These are phyloP conservation scores for Pseudogymnoascus sp. DNA, from an alignment of 2,329 filamentous ascomycete species.

Conservation along the genomic window DNA sequence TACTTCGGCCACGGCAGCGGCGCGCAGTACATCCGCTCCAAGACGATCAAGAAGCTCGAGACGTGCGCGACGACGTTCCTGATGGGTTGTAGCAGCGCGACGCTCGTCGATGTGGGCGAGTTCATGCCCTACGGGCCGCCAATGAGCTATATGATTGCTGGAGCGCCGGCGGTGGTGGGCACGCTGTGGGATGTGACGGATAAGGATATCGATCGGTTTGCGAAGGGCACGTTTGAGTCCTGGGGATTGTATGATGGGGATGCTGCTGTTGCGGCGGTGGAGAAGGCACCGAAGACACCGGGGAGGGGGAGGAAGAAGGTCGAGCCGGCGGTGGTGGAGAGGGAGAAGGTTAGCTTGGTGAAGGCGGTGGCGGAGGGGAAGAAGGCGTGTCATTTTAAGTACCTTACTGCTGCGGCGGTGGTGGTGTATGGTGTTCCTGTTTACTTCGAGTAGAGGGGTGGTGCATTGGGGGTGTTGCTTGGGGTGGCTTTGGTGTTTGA, in stretches of 20 bases:
- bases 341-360: slow-evolving; percentile 53
- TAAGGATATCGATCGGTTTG: slow-evolving; percentile 91
- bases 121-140: slow-evolving; percentile 90
- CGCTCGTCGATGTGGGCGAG: slow-evolving; percentile 70
- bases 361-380: slow-evolving; percentile 72
- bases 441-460: slow-evolving; percentile 49
- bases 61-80: slow-evolving; percentile 77
- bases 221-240: slow-evolving; percentile 67
- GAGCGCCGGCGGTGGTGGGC: slow-evolving; percentile 77
- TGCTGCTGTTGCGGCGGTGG: slow-evolving; percentile 14
- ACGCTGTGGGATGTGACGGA: slow-evolving; percentile 98
- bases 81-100: slow-evolving; percentile 89
- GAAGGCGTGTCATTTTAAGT: slow-evolving; percentile 75
- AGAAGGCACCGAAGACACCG: slow-evolving; percentile 26
- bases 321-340: slow-evolving; percentile 22
- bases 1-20: slow-evolving; percentile 97
- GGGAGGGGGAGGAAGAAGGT: slow-evolving; percentile 26
- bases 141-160: slow-evolving; percentile 85
- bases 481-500: not conserved
- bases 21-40: slow-evolving; percentile 84
- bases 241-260: slow-evolving; percentile 62
- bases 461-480: not conserved
- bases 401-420: slow-evolving; percentile 87
- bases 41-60: slow-evolving; percentile 71
- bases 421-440: slow-evolving; percentile 94